Base-by-base conservation (phyloP, 345 rosid species). In the Hirschfeldia incana region DNA sequence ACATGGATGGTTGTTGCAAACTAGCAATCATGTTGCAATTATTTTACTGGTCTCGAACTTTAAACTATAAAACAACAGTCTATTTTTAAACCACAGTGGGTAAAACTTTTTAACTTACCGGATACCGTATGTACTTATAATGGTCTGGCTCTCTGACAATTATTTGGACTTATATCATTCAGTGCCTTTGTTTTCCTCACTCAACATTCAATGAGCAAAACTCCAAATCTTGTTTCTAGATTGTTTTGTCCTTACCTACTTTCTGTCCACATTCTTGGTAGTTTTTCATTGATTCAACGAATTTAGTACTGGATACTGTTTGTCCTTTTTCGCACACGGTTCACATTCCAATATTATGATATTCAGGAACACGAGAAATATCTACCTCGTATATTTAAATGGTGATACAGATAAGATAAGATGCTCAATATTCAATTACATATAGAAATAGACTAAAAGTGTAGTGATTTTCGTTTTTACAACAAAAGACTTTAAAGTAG, bases 161-260 rank as follows among this genome's bases (percentile, higher is more conserved):
- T 30, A 37, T 53, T 69, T 64, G 76, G 70, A 77, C 2, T 53
- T 21, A 8, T 27, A 11, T 51, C 70, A 53, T 55, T 64, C 5
- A 65, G 5, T 70, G 32, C 37, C 11, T 28, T 1, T 36, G 16
- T 55, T 3, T 67, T 66, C 27, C 30, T 12, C 28, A 39, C 55
- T 26, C 16, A 49, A 51, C 67, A 28, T 67, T 49, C 3, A 63
- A 11, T 77, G 58, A 71, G 57, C 57, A 51, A 51, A 51, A 51
- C 57, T 51, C 72, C 13, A 72, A 78, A 42, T 65, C 81, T 30
- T 65, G 51, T 78, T 65, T 57, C 36, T 57, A 30, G 61, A 65
- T 21, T 32, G 51, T 21, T 34, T 26, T 62, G 76, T 77, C 76
- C 27, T 13, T 13, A 39, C 12, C n/a, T 62, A 39, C 3, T 58